phyloP scores from a whole-genome alignment of 345 rosid species.

The Arabidopsis suecica region DNA sequence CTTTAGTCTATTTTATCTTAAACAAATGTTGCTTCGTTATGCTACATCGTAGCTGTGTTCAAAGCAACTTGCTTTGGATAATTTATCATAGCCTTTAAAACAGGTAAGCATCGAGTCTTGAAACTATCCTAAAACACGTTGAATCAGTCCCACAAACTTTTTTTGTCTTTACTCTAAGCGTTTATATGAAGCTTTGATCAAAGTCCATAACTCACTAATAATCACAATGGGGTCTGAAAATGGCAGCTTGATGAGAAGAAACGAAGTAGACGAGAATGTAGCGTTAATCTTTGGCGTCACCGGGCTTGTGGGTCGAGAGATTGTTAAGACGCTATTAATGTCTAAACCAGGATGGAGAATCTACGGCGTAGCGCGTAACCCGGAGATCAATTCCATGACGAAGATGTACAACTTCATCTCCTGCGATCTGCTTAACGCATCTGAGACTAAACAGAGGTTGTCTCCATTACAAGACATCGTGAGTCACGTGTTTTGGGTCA shows the following conservation, averaged over 20 bases:
- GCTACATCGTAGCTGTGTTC: constrained; percentile 42
- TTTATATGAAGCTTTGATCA: constrained; percentile 6
- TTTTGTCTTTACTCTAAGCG: neutral
- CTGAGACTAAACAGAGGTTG: constrained; percentile 57
- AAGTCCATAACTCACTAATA: constrained; percentile 14
- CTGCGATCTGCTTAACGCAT: constrained; percentile 69
- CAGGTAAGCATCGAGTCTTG: constrained; percentile 46
- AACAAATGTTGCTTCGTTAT: constrained; percentile 26
- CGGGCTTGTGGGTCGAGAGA: constrained; percentile 86
- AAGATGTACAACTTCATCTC: constrained; percentile 67
- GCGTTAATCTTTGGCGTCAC: constrained; percentile 86
- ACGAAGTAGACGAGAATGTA: constrained; percentile 47
- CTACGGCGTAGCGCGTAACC: constrained; percentile 76
- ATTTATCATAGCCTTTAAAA: constrained; percentile 35
- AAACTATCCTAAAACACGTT: constrained; percentile 38
- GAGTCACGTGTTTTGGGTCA: constrained; percentile 86
- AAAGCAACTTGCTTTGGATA: constrained; percentile 36
- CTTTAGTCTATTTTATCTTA: constrained; percentile 8
- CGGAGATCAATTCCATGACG: constrained; percentile 50
- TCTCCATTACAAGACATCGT: constrained; percentile 52
- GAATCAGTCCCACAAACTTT: constrained; percentile 23
- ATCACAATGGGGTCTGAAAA: constrained; percentile 50
- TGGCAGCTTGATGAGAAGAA: constrained; percentile 25
- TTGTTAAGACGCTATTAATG: constrained; percentile 54
- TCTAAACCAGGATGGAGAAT: constrained; percentile 74